A percentile compares a stretch with the other conserved stretches of the same genome.
Conservation (phyloP, 371 early-diverging fungal genomes). For the Batkoa obscura region DNA sequence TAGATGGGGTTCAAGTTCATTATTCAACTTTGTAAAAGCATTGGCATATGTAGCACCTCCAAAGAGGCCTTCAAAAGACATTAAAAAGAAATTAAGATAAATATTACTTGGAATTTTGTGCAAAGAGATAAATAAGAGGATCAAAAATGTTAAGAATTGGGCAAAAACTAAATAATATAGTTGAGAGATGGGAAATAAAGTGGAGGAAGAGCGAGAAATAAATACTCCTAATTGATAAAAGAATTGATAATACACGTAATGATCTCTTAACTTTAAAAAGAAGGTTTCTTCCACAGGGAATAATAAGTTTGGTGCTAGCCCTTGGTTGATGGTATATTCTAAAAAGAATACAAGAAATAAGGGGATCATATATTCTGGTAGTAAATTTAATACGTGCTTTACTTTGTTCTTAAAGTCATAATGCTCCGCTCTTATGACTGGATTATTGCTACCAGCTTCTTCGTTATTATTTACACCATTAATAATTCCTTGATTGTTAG, state of each 20-base stretch:
- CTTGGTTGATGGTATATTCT: conserved; percentile 31
- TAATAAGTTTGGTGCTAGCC: conserved; percentile 17
- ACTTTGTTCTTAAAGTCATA: neutral
- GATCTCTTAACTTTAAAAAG: conserved; percentile 17
- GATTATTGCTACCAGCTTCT: neutral
- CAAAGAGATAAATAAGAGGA: conserved; percentile 14
- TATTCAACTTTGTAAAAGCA: conserved; percentile 14
- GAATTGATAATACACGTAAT: conserved; percentile 21
- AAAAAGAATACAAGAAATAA: conserved; percentile 18
- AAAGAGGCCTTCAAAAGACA: conserved; percentile 22
- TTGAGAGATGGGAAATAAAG: conserved; percentile 10
- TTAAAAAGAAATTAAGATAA: conserved; percentile 14
- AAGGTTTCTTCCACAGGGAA: conserved; percentile 19
- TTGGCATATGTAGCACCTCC: conserved; percentile 26
- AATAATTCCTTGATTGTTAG: neutral
- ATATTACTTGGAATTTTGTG: conserved; percentile 10
- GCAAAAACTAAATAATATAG: conserved; percentile 15
- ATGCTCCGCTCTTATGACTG: neutral
- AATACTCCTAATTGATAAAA: conserved; percentile 18
- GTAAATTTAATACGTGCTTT: neutral
- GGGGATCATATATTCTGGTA: conserved; percentile 18
- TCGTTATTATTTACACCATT: neutral
- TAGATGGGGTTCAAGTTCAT: conserved; percentile 9
- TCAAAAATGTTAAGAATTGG: conserved; percentile 13
- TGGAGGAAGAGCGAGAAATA: conserved; percentile 17